phyloP scores from a whole-genome alignment of 192 early-diverging fungal genomes.

The Coemansia sp. region DNA sequence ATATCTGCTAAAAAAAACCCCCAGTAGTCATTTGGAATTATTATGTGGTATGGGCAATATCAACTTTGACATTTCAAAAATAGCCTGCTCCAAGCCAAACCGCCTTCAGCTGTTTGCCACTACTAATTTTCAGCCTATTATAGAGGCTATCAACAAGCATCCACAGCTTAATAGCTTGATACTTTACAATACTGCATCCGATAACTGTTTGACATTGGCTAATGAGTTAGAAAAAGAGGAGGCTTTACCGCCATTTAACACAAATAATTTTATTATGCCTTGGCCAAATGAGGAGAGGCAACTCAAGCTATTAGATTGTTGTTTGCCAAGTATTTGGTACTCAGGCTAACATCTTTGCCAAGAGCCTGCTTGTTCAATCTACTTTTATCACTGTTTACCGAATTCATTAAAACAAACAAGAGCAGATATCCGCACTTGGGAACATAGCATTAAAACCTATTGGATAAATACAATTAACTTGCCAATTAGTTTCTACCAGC shows the following conservation, averaged over 20 bases:
- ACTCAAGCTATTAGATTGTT: neutral
- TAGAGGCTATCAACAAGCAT: too few relatives aligned
- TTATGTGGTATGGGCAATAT: too few relatives aligned
- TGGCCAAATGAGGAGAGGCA: neutral
- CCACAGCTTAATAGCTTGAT: too few relatives aligned
- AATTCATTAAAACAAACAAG: neutral
- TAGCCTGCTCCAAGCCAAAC: too few relatives aligned
- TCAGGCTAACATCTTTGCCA: neutral
- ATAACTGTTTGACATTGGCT: too few relatives aligned
- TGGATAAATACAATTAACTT: too few relatives aligned
- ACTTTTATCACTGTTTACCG: neutral
- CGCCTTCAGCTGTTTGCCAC: too few relatives aligned
- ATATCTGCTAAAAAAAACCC: neutral
- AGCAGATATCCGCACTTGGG: neutral
- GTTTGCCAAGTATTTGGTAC: constrained; percentile 1
- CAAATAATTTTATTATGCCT: neutral
- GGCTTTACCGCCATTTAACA: neutral
- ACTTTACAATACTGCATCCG: too few relatives aligned
- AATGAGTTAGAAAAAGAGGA: too few relatives aligned
- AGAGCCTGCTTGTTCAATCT: neutral
- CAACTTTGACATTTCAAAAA: too few relatives aligned
- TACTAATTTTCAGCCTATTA: too few relatives aligned
- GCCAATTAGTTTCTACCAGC: too few relatives aligned
- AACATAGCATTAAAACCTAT: neutral
- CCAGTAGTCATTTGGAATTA: neutral